Evolutionary conservation across 116 monocot genomes (phyloP).

Genomic region (Dioscorea cayenensis): DNA sequence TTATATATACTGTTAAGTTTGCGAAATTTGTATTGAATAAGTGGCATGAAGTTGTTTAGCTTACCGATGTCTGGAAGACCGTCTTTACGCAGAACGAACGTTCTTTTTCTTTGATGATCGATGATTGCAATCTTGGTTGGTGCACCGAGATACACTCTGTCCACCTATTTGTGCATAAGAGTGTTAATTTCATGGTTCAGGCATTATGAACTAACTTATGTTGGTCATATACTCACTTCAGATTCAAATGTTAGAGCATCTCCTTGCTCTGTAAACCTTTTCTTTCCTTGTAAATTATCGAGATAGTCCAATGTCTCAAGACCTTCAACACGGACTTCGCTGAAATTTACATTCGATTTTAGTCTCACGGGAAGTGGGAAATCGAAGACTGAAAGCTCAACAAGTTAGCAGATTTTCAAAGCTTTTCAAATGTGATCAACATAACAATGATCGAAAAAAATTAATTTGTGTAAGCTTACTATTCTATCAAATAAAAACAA

Average conservation of each 20-base stretch:
- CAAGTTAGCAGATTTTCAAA: neutral
- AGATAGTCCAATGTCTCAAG: constrained; percentile 54
- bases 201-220: neutral
- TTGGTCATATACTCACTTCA: constrained; percentile 23
- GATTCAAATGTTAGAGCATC: constrained; percentile 57
- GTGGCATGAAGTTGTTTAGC: neutral
- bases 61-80: constrained; percentile 61
- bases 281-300: constrained; percentile 30
- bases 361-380: neutral
- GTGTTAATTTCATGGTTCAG: neutral
- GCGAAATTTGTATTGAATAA: neutral
- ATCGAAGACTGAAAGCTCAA: neutral
- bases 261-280: constrained; percentile 57
- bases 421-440: no score
- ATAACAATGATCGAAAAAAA: no score
- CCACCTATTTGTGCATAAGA: constrained; percentile 25
- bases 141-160: constrained; percentile 46
- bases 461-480: no score
- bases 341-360: constrained; percentile 1
- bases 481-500: no score
- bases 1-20: neutral
- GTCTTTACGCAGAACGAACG: constrained; percentile 42
- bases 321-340: constrained; percentile 63
- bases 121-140: constrained; percentile 49
- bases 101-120: constrained; percentile 58